phyloP scores from a whole-genome alignment of 805 yeast genomes.

The Yamadazyma olivae region DNA sequence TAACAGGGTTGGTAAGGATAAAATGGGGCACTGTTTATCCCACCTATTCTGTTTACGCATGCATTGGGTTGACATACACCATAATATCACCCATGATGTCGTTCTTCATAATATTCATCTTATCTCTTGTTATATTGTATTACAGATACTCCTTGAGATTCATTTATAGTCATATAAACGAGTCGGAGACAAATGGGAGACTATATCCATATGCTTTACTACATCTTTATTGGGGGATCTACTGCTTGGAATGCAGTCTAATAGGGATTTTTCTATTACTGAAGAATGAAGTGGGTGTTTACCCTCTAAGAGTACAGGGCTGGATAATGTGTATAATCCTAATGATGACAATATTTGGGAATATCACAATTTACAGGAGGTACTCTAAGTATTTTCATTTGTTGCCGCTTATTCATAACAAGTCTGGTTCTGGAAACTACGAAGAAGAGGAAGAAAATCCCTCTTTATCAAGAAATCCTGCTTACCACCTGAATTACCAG shows the following conservation, averaged over 20 bases:
- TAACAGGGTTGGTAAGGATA: slow-evolving; percentile 43
- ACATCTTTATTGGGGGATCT: slow-evolving; percentile 77
- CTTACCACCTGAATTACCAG: slow-evolving; percentile 16
- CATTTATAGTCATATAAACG: slow-evolving; percentile 49
- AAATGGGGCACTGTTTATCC: slow-evolving; percentile 83
- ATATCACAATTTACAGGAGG: slow-evolving; percentile 46
- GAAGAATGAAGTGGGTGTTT: slow-evolving; percentile 43
- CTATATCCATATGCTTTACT: slow-evolving; percentile 72
- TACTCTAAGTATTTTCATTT: slow-evolving; percentile 29
- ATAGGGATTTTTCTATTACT: slow-evolving; percentile 73
- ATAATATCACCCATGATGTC: slow-evolving; percentile 78
- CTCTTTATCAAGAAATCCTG: slow-evolving; percentile 1
- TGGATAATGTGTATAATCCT: slow-evolving; percentile 51
- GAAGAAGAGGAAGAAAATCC: slow-evolving; percentile 2
- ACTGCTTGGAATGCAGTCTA: slow-evolving; percentile 74
- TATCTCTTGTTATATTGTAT: slow-evolving; percentile 53
- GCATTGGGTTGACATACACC: slow-evolving; percentile 75
- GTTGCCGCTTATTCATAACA: slow-evolving; percentile 18
- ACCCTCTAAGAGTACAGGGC: slow-evolving; percentile 46
- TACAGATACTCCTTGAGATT: slow-evolving; percentile 67
- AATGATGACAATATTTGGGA: slow-evolving; percentile 54
- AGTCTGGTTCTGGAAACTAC: neutral
- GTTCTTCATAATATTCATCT: slow-evolving; percentile 55
- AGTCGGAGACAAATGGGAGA: slow-evolving; percentile 65
- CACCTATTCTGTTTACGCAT: slow-evolving; percentile 68